Base-by-base conservation (phyloP, 1,284 basidiomycete genomes). In the Athelia sp. region DNA sequence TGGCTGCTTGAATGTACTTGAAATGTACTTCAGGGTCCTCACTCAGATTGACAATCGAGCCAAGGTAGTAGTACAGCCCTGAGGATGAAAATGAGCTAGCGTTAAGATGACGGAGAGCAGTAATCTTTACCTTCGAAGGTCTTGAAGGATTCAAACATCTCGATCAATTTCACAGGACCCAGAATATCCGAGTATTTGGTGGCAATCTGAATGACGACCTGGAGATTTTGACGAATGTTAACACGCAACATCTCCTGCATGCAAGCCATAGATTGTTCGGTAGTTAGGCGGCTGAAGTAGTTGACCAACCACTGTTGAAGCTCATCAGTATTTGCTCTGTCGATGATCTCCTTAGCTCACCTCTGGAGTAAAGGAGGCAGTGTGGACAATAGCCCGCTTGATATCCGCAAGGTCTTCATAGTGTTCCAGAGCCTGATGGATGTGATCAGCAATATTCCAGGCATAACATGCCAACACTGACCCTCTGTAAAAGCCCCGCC, bases 1-100 rank as follows among this genome's bases (percentile, higher is more conserved):
- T 98, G 10, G 97, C 97, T 29, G 97, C 97, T 67, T 99, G 97
- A 62, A 99, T 98, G 74, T 99, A 99, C 79, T 99, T 99, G 85
- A 98, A 99, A 77, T 98, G 92, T 2, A 99, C 97, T 69, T 99
- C 97, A 15, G 93, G 81, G 69, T 99, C 97, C 65, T 93, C 83
- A 66, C 88, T 93, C 55, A 99, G 80, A 73, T 99, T 99, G 67
- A 99, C 97, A 56, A 99, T 84, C 6, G 96, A 98, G 43, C 97
- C 93, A 52, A 96, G 84, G 68, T 94, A 95, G 74, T 99, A 99
- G 77, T 99, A 99, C 17, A 99, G 82, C 65, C 94, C 92, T 87
- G 48, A 45, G 35, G 9, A 11, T 14, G 34, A 24, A 45, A 47
- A 50, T 44, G 17, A 60, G 35, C 47, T 22, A 22, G 15, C 26